Percentiles rank a stretch among this genome's conserved stretches.
These are phyloP conservation scores for Umbellularia californica DNA, from an alignment of 164 flowering plant species.

Conservation along the genomic window DNA sequence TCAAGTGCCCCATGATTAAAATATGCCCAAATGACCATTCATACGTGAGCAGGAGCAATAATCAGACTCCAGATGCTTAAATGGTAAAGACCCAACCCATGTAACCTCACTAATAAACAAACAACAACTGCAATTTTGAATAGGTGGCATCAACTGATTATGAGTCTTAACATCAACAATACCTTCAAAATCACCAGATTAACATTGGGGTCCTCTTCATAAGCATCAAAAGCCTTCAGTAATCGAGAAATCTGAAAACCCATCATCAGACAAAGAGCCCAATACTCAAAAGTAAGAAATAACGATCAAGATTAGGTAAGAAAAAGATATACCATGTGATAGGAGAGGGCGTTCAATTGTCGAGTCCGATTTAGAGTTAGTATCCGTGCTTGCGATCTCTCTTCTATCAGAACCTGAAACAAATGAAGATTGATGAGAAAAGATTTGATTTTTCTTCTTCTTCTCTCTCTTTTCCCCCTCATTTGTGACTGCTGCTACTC, in stretches of 20 bases:
- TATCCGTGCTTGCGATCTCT: conserved; percentile 30
- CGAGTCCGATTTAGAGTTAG: conserved; percentile 65
- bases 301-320: too few species aligned
- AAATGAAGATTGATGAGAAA: background rate
- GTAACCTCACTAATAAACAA: background rate
- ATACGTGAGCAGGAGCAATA: background rate
- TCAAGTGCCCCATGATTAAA: background rate
- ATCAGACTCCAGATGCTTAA: background rate
- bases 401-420: conserved; percentile 62
- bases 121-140: background rate
- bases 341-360: conserved; percentile 74
- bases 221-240: conserved; percentile 58
- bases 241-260: conserved; percentile 45
- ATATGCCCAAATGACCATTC: background rate
- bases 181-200: conserved; percentile 81
- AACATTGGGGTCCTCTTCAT: conserved; percentile 57
- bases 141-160: background rate
- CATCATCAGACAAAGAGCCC: background rate
- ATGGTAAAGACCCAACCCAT: too few species aligned
- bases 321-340: conserved; percentile 45
- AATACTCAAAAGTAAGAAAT: too few species aligned
- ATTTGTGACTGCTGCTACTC: background rate
- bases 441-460: background rate
- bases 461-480: background rate
- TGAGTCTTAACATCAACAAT: conserved; percentile 1